Conservation (phyloP, 2,329 filamentous ascomycete species). For the Fusarium kyushuense region DNA sequence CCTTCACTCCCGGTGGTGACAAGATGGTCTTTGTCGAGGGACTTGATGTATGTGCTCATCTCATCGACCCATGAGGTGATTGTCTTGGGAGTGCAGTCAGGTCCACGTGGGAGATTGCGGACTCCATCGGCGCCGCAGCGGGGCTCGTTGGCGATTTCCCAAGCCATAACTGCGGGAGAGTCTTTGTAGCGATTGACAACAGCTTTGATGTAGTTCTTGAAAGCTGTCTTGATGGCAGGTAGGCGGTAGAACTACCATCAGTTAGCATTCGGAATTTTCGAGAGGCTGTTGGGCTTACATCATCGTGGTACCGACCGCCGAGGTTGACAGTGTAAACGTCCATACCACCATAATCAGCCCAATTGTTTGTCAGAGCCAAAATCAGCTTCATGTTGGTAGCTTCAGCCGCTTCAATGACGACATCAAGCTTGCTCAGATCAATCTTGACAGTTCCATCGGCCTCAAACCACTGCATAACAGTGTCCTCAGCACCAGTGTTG, state of each 20-base stretch:
- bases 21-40: slow-evolving; percentile 63
- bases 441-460: slow-evolving; percentile 32
- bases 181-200: slow-evolving; percentile 70
- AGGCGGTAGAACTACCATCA: slow-evolving; percentile 59
- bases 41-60: slow-evolving; percentile 67
- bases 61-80: slow-evolving; percentile 64
- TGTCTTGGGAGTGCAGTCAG: slow-evolving; percentile 56
- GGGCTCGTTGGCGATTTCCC: slow-evolving; percentile 75
- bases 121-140: slow-evolving; percentile 60
- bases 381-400: slow-evolving; percentile 65
- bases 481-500: slow-evolving; percentile 57
- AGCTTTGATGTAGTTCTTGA: slow-evolving; percentile 68
- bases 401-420: slow-evolving; percentile 54
- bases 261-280: accelerated
- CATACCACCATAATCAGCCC: slow-evolving; percentile 71
- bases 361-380: slow-evolving; percentile 68
- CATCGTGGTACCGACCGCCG: slow-evolving; percentile 60
- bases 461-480: slow-evolving; percentile 53
- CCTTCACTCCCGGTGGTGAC: slow-evolving; percentile 71
- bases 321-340: slow-evolving; percentile 69
- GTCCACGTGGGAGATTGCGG: slow-evolving; percentile 60
- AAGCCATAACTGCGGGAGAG: slow-evolving; percentile 72
- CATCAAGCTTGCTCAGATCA: slow-evolving; percentile 25
- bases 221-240: slow-evolving; percentile 64
- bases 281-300: background rate